Base-by-base conservation (phyloP, 2,329 filamentous ascomycete genomes). In the Alternaria infectoria region DNA sequence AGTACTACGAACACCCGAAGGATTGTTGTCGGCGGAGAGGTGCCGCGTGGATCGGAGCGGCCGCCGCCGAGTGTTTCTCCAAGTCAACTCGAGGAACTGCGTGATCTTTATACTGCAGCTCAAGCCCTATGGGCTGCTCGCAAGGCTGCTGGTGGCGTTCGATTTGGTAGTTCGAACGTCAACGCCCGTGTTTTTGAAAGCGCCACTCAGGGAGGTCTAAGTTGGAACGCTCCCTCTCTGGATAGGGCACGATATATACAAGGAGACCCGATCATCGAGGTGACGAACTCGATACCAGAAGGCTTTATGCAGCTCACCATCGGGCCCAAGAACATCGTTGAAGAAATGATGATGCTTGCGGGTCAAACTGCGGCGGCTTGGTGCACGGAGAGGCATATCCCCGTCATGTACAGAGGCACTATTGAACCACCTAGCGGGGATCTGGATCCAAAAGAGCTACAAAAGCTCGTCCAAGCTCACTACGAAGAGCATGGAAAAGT, bases 331-430 rank as follows among this genome's bases (percentile, higher is more conserved):
- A 72, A 79, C 23, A 75, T 80, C 64, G 72, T 78, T 3, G 72
- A 74, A 52, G 77, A 80, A 61, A 71, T 79, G 61, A 90, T 90
- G 88, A 77, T 88, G 62, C 74, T 89, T 21, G 87, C 85, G 15
- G 82, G 83, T 58, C 81, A 84, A 52, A 77, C 84, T n/a, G 83
- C 82, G 8, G 86, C 81, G 13, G 69, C 74, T 12, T 88, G 85
- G 85, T 86, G 84, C 67, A 74, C 77, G n/a, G 82, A 85, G 45
- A 80, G 86, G 17, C 75, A 80, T 8, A 83, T 88, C 26, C 86
- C 86, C 0, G 79, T 81, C 49, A 80, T 86, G 54, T 87, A 83
- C 69, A 77, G 82, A 65, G 84, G 84, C 69, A 78, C 76, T 5
- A 59, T 79, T 5, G 68, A 73, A 26, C 73, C 68, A 19, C 62